Percentiles rank a stretch among this genome's conserved stretches.
These are phyloP conservation scores for Lachancea cidri DNA, from an alignment of 805 yeast genomes.

Conservation along the genomic window DNA sequence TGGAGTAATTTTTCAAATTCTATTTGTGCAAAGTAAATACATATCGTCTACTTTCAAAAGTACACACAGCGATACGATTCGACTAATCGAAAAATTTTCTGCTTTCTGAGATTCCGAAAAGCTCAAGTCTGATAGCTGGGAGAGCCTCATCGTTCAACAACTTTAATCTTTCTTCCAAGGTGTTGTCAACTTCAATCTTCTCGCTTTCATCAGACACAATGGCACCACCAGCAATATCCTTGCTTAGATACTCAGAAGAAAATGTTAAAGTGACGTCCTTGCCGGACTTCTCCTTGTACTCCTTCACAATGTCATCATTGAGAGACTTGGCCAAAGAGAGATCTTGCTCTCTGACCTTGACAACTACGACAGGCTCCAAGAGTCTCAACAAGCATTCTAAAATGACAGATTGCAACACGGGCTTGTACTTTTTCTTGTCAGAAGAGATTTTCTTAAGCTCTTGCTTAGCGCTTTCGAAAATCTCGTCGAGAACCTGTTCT, in stretches of 20 bases:
- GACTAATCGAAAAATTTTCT: conserved; percentile 85
- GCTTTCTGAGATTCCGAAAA: conserved; percentile 77
- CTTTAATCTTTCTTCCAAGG: conserved; percentile 89
- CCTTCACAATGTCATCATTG: conserved; percentile 52
- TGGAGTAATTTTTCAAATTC: not conserved
- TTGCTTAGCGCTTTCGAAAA: conserved; percentile 64
- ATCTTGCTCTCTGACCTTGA: conserved; percentile 48
- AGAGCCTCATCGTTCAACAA: conserved; percentile 77
- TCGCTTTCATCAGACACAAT: conserved; percentile 64
- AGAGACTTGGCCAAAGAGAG: conserved; percentile 36
- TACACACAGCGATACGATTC: not conserved
- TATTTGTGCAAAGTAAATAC: not conserved
- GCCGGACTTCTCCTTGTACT: conserved; percentile 59
- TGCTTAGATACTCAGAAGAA: conserved; percentile 55
- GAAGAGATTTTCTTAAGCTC: conserved; percentile 54
- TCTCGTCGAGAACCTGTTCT: conserved; percentile 69
- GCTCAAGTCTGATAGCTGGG: conserved; percentile 86
- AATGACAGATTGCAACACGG: conserved; percentile 68
- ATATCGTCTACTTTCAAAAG: not conserved
- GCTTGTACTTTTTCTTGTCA: conserved; percentile 57
- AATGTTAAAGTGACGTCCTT: conserved; percentile 50
- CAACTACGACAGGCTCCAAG: conserved; percentile 61
- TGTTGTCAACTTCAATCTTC: conserved; percentile 85
- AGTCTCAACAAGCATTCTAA: conserved; percentile 71
- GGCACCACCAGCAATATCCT: conserved; percentile 74